These are phyloP conservation scores for Colletotrichum incanum DNA, from an alignment of 2,329 filamentous ascomycete species.

Conservation along the genomic window DNA sequence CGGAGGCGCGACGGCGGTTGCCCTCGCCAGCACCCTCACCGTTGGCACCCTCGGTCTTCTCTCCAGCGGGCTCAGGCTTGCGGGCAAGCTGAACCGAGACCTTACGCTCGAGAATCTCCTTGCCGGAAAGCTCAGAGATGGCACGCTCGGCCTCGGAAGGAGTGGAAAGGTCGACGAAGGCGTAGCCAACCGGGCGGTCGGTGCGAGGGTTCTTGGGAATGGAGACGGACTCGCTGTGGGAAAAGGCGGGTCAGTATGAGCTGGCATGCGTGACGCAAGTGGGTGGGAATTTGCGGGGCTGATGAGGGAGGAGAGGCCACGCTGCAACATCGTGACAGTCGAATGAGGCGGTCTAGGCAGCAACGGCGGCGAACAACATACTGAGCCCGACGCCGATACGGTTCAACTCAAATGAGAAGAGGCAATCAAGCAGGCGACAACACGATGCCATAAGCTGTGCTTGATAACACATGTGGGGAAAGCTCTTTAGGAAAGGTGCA, in stretches of 20 bases:
- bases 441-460: not conserved
- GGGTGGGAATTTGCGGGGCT: slow-evolving; percentile 41
- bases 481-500: slow-evolving; percentile 1
- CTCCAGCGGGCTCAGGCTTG: slow-evolving; percentile 90
- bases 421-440: slow-evolving; percentile 2
- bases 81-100: slow-evolving; percentile 98
- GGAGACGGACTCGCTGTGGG: slow-evolving; percentile 91
- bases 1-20: slow-evolving; percentile 74
- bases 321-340: slow-evolving; percentile 33
- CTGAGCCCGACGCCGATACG: slow-evolving; percentile 9
- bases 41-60: slow-evolving; percentile 82
- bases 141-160: slow-evolving; percentile 95
- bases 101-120: slow-evolving; percentile 98
- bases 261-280: slow-evolving; percentile 42
- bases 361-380: not conserved
- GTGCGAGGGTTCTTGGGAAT: slow-evolving; percentile 99
- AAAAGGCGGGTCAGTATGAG: slow-evolving; percentile 43
- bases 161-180: slow-evolving; percentile 97
- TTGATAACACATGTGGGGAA: slow-evolving; percentile 1
- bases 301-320: slow-evolving; percentile 40
- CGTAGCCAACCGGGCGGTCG: slow-evolving; percentile 97
- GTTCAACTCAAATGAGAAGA: not conserved
- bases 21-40: slow-evolving; percentile 82
- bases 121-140: slow-evolving; percentile 94
- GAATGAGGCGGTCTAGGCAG: slow-evolving; percentile 32